Evolutionary conservation across 805 yeast genomes (phyloP).

Genomic region (Yamadazyma akitaensis): DNA sequence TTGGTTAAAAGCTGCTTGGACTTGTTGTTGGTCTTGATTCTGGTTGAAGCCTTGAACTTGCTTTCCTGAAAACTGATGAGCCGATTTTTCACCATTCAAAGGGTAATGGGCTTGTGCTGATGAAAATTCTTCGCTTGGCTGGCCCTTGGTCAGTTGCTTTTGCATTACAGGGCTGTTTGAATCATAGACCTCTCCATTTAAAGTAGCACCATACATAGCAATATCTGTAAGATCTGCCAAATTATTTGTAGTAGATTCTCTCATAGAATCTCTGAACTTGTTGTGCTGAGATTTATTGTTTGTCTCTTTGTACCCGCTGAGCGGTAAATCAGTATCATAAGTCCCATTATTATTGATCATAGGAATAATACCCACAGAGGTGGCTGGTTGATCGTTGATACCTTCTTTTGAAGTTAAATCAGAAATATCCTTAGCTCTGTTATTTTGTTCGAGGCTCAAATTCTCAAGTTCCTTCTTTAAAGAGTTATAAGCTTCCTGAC

Average conservation of each 20-base stretch:
- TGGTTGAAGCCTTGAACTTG: constrained; percentile 6
- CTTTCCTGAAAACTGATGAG: constrained; percentile 9
- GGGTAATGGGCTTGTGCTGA: constrained; percentile 1
- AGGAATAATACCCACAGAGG: not conserved
- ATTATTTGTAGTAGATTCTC: constrained; percentile 18
- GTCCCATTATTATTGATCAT: not conserved
- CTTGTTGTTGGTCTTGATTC: not conserved
- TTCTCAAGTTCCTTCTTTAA: constrained; percentile 10
- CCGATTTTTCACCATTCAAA: constrained; percentile 20
- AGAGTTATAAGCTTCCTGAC: constrained; percentile 7
- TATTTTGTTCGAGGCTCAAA: constrained; percentile 5
- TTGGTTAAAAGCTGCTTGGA: not conserved
- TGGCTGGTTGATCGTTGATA: too few species aligned
- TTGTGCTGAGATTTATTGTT: not conserved
- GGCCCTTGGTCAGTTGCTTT: constrained; percentile 2
- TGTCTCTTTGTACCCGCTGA: not conserved
- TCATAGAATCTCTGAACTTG: constrained; percentile 17
- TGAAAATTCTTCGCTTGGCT: not conserved
- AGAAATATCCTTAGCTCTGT: not conserved
- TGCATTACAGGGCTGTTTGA: not conserved
- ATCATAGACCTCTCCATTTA: constrained; percentile 27
- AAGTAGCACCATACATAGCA: constrained; percentile 34
- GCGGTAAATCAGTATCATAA: not conserved
- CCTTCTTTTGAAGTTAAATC: not conserved
- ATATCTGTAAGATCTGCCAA: constrained; percentile 37